Base-by-base conservation (phyloP, 2,329 filamentous ascomycete species). In the Cladosporium phlei region DNA sequence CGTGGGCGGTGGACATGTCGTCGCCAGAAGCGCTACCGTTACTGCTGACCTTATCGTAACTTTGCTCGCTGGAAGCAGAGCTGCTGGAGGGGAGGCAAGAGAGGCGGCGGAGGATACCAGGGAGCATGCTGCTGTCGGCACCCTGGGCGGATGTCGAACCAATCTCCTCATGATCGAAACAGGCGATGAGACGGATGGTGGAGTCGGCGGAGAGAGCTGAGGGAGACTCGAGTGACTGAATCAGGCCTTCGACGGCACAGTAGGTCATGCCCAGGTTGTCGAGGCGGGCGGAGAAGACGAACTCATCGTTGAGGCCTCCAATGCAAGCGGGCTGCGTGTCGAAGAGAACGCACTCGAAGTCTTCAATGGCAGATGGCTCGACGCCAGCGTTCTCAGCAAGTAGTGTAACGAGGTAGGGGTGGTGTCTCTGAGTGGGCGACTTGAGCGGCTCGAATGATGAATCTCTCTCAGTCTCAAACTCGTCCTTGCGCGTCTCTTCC, bases 101-200 rank as follows among this genome's bases (percentile, higher is more conserved):
- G 14, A 98, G 78, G 46, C 93, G 86, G 51, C 87, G 85, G 45
- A 97, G 78, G 37, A 97, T 83, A 19, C 88, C 80, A 2, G 93
- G 91, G 14, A 98, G 78, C 48, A 95, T 77, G 69, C 95, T 95
- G 4, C 88, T 95, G 69, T 94, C 83, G 14, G 93, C 93, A 52
- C 93, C 93, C 62, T 98, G 93, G 4, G 91, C 90, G 2, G 89
- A 95, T 48, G 80, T 83, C 52, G 88, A 95, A 45, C 93, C 93
- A 61, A 98, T 93, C 66, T 98, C 93, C 69, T 98, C 93, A 70
- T 98, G 90, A 65, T 98, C 93, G 66, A 98, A 98, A 68, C 91
- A 87, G 27, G 89, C 85, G 56, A 94, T 85, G n/a, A 98, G 75
- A 35, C 93, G 88, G 61, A 97, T 96, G 14, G 80, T 84, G 3